Percentiles rank a stretch among this genome's conserved stretches.
Conservation (phyloP, 257 asterid genomes). For the Scutellaria galericulata region DNA sequence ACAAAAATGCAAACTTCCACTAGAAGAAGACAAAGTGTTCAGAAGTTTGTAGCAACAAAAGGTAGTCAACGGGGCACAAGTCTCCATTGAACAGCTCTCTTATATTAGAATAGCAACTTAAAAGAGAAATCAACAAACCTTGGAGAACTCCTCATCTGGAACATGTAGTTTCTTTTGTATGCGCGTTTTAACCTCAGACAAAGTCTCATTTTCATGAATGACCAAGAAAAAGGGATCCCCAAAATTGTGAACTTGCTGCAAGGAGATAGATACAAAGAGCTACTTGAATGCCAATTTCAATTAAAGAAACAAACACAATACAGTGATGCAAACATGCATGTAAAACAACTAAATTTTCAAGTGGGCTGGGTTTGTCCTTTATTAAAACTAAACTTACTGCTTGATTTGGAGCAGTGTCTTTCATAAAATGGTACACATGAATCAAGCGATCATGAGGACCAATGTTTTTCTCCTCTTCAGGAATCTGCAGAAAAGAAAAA, state of each 20-base stretch:
- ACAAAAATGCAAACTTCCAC: conserved; percentile 78
- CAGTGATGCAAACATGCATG: neutral
- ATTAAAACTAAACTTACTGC: conserved; percentile 42
- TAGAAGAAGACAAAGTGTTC: conserved; percentile 30
- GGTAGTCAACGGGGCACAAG: neutral
- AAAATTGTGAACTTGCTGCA: conserved; percentile 61
- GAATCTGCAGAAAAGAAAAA: conserved; percentile 51
- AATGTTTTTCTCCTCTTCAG: conserved; percentile 72
- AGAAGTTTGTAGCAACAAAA: conserved; percentile 28
- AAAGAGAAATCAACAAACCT: conserved; percentile 46
- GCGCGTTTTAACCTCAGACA: conserved; percentile 60
- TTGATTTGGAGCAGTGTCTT: conserved; percentile 60
- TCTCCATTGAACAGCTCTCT: neutral
- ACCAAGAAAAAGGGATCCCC: conserved; percentile 78
- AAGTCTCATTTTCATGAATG: conserved; percentile 71
- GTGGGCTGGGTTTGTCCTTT: neutral
- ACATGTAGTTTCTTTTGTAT: conserved; percentile 69
- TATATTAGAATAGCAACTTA: neutral
- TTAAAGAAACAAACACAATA: conserved; percentile 15
- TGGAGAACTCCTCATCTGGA: conserved; percentile 72
- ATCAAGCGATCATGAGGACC: conserved; percentile 63
- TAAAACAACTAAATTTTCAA: neutral
- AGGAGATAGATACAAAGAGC: conserved; percentile 20
- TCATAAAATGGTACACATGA: conserved; percentile 68
- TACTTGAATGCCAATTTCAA: conserved; percentile 22